Evolutionary conservation across 257 asterid species (phyloP), one percentile per base, ranked within the genome.

Genomic region (Fraxinus quadrangulata): DNA sequence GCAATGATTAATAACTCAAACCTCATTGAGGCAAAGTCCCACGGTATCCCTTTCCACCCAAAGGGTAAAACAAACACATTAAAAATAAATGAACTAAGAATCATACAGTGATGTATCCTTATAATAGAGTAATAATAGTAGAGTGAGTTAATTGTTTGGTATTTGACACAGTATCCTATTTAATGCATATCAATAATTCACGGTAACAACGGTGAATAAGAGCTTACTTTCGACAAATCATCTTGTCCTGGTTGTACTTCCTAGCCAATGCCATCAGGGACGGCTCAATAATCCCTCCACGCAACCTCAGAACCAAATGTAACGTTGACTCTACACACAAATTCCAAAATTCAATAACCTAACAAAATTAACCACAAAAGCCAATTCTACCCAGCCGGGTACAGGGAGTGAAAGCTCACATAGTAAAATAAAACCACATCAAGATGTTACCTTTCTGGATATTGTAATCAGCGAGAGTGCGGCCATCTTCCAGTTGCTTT

Each of bases 251-350:
- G 47, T 75, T 75, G 67, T 75, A 75, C 45, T 75, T 75, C 24
- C 78, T 45, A 61, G 76, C 81, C 39, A 77, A 69, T 0, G 76
- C 76, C 76, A 73, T 72, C 71, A 73, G 34, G 67, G 82, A 79
- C 30, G 76, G 77, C 77, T 78, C 77, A n/a, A 78, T 78, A 30
- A 72, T 78, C 8, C 81, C 81, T 31, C 81, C 81, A 61, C 81
- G 66, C 69, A 78, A 40, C 81, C 81, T 78, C 72, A 78, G 61
- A 54, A 78, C 81, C 75, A 78, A 68, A 68, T 78, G 81, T 34
- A 78, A 14, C 2, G 81, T 78, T 2, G 81, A 78, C 21, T 78
- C 81, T 78, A 26, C 33, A 24, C 17, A 63, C 19, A 63, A 11
- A 63, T 24, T 63, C 8, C 34, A 10, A 63, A 24, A 2, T 63